Evolutionary conservation across 2,329 filamentous ascomycete genomes (phyloP).

Genomic region (Cylindrodendrum hubeiense): DNA sequence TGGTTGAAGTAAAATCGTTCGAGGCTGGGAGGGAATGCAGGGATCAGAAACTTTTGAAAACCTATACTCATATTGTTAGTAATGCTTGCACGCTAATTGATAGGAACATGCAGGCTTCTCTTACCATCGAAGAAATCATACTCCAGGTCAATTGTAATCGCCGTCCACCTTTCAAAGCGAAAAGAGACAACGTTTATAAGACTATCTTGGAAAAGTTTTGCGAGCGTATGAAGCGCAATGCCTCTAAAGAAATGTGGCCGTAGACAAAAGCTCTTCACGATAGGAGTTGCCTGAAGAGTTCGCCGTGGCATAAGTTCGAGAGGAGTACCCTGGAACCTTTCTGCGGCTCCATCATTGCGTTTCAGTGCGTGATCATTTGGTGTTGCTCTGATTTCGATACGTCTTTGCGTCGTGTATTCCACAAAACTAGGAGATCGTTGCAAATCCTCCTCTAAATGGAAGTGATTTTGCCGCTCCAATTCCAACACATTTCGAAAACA

Average conservation of each 20-base stretch:
- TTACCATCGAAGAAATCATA: not conserved
- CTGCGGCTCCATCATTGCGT: no score
- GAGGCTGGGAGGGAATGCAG: conserved; percentile 7
- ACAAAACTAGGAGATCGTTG: not conserved
- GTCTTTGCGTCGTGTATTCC: not conserved
- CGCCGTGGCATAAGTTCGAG: not conserved
- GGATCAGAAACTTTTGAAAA: not conserved
- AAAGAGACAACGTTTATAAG: conserved; percentile 8
- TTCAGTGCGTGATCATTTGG: no score
- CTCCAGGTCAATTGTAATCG: not conserved
- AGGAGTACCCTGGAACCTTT: conserved; percentile 9
- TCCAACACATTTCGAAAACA: not conserved
- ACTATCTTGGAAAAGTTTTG: conserved; percentile 15
- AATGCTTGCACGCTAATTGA: no score
- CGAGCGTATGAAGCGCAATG: conserved; percentile 1
- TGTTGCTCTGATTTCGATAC: no score
- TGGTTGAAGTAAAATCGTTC: conserved; percentile 11
- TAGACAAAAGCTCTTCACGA: conserved; percentile 12
- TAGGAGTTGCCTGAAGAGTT: conserved; percentile 6
- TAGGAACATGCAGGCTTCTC: not conserved
- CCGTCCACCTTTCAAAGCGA: conserved; percentile 14
- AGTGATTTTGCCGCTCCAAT: not conserved
- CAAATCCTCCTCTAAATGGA: conserved; percentile 3
- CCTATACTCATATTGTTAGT: not conserved
- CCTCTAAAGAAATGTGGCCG: conserved; percentile 13